Percentiles rank a stretch among this genome's conserved stretches.
These are phyloP conservation scores for Quercus ilex DNA, from an alignment of 306 rosid species.

Conservation along the genomic window DNA sequence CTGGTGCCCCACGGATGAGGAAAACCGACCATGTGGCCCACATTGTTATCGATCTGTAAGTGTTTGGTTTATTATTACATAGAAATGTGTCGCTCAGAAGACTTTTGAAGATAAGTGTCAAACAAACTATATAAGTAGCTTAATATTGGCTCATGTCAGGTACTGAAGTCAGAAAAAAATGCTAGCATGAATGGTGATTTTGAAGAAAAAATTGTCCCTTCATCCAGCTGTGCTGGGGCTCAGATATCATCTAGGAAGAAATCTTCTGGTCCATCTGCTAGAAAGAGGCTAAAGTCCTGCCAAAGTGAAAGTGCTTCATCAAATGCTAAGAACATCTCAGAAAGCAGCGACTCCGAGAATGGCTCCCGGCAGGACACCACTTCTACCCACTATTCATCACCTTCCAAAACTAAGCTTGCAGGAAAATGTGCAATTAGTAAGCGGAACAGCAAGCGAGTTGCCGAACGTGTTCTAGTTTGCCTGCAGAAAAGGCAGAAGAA, in stretches of 20 bases:
- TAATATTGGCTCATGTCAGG: constrained; percentile 42
- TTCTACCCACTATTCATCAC: constrained; percentile 45
- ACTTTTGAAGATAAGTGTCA: not conserved
- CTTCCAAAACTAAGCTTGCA: constrained; percentile 51
- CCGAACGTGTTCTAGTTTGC: constrained; percentile 80
- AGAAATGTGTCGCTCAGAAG: constrained; percentile 8
- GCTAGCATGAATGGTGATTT: constrained; percentile 41
- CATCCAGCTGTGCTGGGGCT: constrained; percentile 42
- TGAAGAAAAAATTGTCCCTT: constrained; percentile 52
- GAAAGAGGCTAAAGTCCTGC: constrained; percentile 55
- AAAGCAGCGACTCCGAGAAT: constrained; percentile 95
- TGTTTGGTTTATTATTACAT: constrained; percentile 3
- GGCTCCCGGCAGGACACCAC: constrained; percentile 61
- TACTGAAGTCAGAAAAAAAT: constrained; percentile 54
- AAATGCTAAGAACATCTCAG: constrained; percentile 75
- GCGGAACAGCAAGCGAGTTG: constrained; percentile 96
- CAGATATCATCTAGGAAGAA: constrained; percentile 54
- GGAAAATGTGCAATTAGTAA: constrained; percentile 60
- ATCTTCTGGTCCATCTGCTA: constrained; percentile 43
- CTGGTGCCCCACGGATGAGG: constrained; percentile 62
- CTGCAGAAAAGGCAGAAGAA: constrained; percentile 93
- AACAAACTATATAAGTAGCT: constrained; percentile 22
- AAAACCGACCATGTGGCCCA: constrained; percentile 73
- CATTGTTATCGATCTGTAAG: constrained; percentile 79
- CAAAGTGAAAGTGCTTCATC: constrained; percentile 98